Percentiles rank a stretch among this genome's conserved stretches.
These are phyloP conservation scores for Wickerhamiella dianesei DNA, from an alignment of 805 yeast species.

Conservation along the genomic window DNA sequence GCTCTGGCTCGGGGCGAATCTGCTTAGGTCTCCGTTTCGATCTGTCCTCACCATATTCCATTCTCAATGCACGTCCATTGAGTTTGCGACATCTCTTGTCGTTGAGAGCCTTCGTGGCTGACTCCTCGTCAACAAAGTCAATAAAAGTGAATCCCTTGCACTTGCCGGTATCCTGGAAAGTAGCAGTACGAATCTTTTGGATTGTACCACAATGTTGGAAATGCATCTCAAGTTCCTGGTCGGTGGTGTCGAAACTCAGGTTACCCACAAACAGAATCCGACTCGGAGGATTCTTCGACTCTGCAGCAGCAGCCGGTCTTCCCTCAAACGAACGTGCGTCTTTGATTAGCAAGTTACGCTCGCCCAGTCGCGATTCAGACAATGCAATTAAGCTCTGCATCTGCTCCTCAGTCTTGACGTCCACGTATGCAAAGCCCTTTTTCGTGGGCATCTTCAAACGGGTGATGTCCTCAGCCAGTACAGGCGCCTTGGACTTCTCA, in stretches of 20 bases:
- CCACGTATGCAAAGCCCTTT: slow-evolving; percentile 77
- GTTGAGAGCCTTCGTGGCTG: slow-evolving; percentile 70
- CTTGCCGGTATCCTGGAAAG: slow-evolving; percentile 92
- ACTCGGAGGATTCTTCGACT: slow-evolving; percentile 67
- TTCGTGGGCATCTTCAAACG: slow-evolving; percentile 73
- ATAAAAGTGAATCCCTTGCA: slow-evolving; percentile 94
- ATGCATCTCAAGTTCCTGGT: slow-evolving; percentile 61
- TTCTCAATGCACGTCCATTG: slow-evolving; percentile 60
- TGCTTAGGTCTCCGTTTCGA: slow-evolving; percentile 51
- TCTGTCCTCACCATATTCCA: slow-evolving; percentile 94
- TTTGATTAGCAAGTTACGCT: slow-evolving; percentile 77
- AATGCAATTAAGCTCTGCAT: slow-evolving; percentile 49
- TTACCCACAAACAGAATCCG: slow-evolving; percentile 86
- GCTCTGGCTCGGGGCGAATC: slow-evolving; percentile 6
- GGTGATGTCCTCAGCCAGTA: slow-evolving; percentile 47
- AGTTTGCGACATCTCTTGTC: slow-evolving; percentile 54
- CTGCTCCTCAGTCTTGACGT: slow-evolving; percentile 49
- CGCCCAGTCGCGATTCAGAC: slow-evolving; percentile 62
- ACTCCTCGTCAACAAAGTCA: slow-evolving; percentile 67
- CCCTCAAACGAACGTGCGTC: slow-evolving; percentile 73
- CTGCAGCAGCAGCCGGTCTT: slow-evolving; percentile 49
- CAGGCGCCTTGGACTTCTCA: slow-evolving; percentile 18
- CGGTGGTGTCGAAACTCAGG: slow-evolving; percentile 80
- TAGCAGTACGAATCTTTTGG: slow-evolving; percentile 77
- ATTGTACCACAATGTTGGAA: slow-evolving; percentile 90